These are phyloP conservation scores for Boechera divaricarpa DNA, from an alignment of 345 rosid species.

Conservation along the genomic window DNA sequence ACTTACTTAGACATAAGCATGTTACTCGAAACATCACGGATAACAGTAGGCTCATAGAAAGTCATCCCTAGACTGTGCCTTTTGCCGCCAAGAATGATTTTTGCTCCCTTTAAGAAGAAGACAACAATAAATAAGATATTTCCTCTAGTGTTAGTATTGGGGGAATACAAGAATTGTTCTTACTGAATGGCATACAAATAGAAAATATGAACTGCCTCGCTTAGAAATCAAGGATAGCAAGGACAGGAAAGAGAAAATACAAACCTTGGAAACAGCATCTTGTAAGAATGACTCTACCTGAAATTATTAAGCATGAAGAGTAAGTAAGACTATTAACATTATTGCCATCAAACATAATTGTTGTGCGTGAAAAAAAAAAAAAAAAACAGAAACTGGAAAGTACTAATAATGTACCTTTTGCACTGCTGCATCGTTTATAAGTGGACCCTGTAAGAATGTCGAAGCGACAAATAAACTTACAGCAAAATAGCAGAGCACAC, in stretches of 20 bases:
- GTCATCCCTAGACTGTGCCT: conserved; percentile 91
- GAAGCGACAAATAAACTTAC: conserved; percentile 22
- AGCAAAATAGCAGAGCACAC: conserved; percentile 13
- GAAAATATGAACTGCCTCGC: conserved; percentile 4
- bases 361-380: conserved; percentile 20
- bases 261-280: conserved; percentile 91
- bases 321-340: conserved; percentile 15
- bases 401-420: conserved; percentile 63
- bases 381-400: conserved; percentile 26
- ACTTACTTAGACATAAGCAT: conserved; percentile 82
- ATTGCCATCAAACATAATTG: conserved; percentile 1
- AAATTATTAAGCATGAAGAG: conserved; percentile 40
- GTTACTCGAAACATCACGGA: conserved; percentile 63
- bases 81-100: conserved; percentile 87
- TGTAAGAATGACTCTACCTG: conserved; percentile 88
- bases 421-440: conserved; percentile 91
- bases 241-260: conserved; percentile 32
- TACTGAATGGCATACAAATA: background rate
- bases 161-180: background rate
- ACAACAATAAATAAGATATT: conserved; percentile 30
- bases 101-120: conserved; percentile 76
- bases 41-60: conserved; percentile 92
- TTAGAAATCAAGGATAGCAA: conserved; percentile 16
- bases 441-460: conserved; percentile 74
- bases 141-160: background rate